Conservation (phyloP, 2,329 filamentous ascomycete species). For the Shiraia sp. region DNA sequence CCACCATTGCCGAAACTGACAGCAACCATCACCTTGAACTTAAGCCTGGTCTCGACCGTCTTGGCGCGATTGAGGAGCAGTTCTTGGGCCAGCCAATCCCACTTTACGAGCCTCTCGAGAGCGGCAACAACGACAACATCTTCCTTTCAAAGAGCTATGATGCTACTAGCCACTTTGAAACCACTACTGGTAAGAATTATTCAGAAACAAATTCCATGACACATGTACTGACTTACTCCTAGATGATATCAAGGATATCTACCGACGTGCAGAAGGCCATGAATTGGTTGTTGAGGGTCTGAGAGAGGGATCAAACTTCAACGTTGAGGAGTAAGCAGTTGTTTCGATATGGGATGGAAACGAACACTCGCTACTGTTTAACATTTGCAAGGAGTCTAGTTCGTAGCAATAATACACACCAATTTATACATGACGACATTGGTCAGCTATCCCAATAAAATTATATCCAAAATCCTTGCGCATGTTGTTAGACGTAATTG, state of each 20-base stretch:
- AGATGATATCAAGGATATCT: constrained; percentile 95
- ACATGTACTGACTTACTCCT: constrained; percentile 43
- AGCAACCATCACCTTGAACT: constrained; percentile 97
- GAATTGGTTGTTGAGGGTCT: constrained; percentile 87
- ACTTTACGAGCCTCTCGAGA: constrained; percentile 86
- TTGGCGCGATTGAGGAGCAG: constrained; percentile 93
- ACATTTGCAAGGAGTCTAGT: constrained; percentile 4
- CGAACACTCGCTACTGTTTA: constrained; percentile 16
- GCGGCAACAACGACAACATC: constrained; percentile 84
- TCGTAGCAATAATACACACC: constrained; percentile 13
- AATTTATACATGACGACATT: background rate
- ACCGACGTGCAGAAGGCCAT: constrained; percentile 78
- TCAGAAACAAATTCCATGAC: background rate
- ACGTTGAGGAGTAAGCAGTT: constrained; percentile 57
- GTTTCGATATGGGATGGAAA: constrained; percentile 3
- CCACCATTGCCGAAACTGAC: constrained; percentile 88
- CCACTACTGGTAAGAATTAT: constrained; percentile 65
- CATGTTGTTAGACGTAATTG: no score
- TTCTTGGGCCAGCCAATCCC: constrained; percentile 95
- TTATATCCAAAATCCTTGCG: no score
- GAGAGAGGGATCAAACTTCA: constrained; percentile 74
- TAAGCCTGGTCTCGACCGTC: constrained; percentile 85
- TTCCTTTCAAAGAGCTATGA: constrained; percentile 99
- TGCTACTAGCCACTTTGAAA: constrained; percentile 97
- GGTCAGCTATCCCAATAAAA: no score